A percentile compares a stretch with the other conserved stretches of the same genome.
Evolutionary conservation across 257 asterid species (phyloP).

Genomic region (Verbena officinalis): DNA sequence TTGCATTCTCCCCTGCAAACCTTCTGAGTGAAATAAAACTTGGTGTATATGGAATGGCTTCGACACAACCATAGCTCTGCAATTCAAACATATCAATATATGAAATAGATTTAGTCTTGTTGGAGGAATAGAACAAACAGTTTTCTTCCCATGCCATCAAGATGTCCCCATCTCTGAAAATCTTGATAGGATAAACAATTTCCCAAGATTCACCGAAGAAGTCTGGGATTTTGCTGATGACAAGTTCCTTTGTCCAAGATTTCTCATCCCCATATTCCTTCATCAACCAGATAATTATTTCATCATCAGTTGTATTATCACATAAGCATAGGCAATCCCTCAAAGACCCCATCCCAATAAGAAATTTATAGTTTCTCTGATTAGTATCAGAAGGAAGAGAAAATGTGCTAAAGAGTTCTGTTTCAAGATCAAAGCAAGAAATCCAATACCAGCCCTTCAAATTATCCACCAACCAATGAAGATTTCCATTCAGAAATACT

Average conservation of each 20-base stretch:
- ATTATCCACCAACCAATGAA: constrained; percentile 50
- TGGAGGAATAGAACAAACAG: constrained; percentile 31
- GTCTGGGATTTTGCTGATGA: constrained; percentile 23
- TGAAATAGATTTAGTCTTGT: constrained; percentile 22
- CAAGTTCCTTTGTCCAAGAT: constrained; percentile 40
- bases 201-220: not conserved
- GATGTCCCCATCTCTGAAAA: constrained; percentile 46
- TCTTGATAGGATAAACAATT: constrained; percentile 33
- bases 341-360: constrained; percentile 21
- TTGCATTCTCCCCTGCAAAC: constrained; percentile 16
- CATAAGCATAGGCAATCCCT: constrained; percentile 31
- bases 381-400: constrained; percentile 20
- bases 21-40: constrained; percentile 43
- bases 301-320: constrained; percentile 33
- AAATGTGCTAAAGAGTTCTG: constrained; percentile 29
- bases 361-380: not conserved
- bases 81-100: not conserved
- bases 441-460: not conserved
- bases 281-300: constrained; percentile 50
- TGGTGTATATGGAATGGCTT: constrained; percentile 26
- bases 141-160: constrained; percentile 40
- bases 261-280: constrained; percentile 45
- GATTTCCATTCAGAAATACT: constrained; percentile 36
- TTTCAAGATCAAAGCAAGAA: constrained; percentile 46
- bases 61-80: not conserved